These are phyloP conservation scores for Globisporangium radiosum DNA, from an alignment of 352 stramenopile species.

Conservation along the genomic window DNA sequence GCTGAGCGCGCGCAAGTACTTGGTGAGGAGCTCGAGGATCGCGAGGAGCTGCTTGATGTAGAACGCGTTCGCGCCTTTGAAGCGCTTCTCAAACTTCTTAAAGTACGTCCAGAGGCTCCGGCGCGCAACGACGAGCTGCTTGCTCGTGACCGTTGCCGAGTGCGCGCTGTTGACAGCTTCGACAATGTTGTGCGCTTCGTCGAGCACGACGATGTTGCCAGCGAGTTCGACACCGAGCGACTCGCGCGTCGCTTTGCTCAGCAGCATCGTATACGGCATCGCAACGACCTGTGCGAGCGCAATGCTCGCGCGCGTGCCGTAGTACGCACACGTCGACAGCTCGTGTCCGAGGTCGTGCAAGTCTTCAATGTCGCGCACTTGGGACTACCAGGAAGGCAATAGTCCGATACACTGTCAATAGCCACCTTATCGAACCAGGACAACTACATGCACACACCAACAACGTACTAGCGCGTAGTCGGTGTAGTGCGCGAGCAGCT, in stretches of 20 bases:
- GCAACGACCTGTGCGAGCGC: constrained; percentile 85
- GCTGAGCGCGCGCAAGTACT: constrained; percentile 60
- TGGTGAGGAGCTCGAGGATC: constrained; percentile 66
- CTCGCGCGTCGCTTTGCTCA: constrained; percentile 88
- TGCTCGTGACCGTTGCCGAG: constrained; percentile 69
- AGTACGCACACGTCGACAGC: constrained; percentile 96
- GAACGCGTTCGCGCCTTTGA: constrained; percentile 82
- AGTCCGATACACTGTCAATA: no score
- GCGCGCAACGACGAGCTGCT: constrained; percentile 63
- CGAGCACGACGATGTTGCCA: constrained; percentile 93
- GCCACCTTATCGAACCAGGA: no score
- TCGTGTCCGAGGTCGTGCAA: constrained; percentile 86
- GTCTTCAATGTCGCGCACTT: constrained; percentile 96
- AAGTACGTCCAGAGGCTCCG: constrained; percentile 83
- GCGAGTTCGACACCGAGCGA: constrained; percentile 85
- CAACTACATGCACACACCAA: background rate
- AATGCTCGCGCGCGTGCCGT: constrained; percentile 89
- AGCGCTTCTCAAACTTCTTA: constrained; percentile 82
- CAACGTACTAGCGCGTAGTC: constrained; percentile 67
- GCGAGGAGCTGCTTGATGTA: constrained; percentile 88
- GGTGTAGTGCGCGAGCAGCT: constrained; percentile 63
- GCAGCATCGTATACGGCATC: constrained; percentile 91
- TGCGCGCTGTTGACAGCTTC: constrained; percentile 93
- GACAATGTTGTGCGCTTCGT: constrained; percentile 99
- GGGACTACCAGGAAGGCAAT: constrained; percentile 26